Evolutionary conservation across 2,329 filamentous ascomycete species (phyloP), one percentile per base, ranked within the genome.

Genomic region (Botrytis cinerea): DNA sequence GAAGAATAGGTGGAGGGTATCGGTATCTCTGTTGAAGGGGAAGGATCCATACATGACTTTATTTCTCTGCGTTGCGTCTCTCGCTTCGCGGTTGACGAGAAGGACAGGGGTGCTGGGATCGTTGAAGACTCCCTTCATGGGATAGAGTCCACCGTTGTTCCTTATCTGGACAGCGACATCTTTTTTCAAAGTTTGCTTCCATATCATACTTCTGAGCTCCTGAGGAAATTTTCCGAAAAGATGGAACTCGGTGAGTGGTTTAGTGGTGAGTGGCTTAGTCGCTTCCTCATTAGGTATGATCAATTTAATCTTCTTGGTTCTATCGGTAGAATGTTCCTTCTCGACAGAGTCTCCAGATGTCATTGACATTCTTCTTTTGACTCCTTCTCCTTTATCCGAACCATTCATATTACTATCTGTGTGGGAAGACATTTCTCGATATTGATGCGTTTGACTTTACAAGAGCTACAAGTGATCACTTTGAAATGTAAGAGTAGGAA

Each of bases 281-380:
- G n/a, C 14, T 57, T 28, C 16, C 2, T 3, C 9, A 0, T 3
- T 7, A 2, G 2, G 28, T 9, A 2, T 4, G 2, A 2, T 18
- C 8, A 12, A 16, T 25, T 28, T 9, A 4, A 8, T 28, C 28
- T 14, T 57, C 18, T 57, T 32, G 14, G 7, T 14, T 40, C 20
- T 10, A 0, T 40, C 40, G 20, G 59, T 32, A 9, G 35, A n/a
- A 61, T 9, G 35, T 61, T 14, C 22, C 10, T 2, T 38, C 9
- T 38, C 10, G 4, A 61, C 20, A 6, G 22, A 16, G 4, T 61
- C 32, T 14, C 40, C 59, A 38, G 59, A 14, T 16, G 32, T 25
- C 1, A 38, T 16, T n/a, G 22, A 38, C 1, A 5, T 38, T 25
- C 20, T 40, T 38, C 35, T 35, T 25, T 61, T n/a, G 9, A 25